Percentiles rank a stretch among this genome's conserved stretches.
These are phyloP conservation scores for Colletotrichum sp. DNA, from an alignment of 2,329 filamentous ascomycete genomes.

Conservation along the genomic window DNA sequence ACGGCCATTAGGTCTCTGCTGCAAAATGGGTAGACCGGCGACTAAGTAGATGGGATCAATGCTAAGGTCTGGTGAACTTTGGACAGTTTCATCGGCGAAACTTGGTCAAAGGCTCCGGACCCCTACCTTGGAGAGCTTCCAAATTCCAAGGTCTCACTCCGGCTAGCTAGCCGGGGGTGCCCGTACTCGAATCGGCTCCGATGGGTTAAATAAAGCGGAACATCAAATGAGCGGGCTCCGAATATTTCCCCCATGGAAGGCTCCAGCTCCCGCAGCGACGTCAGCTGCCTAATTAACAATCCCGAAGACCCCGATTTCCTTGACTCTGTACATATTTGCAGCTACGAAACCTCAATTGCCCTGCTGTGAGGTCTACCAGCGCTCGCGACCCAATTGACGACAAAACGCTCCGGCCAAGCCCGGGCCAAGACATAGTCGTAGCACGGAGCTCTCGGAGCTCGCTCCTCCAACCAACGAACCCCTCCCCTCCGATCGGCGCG, in stretches of 20 bases:
- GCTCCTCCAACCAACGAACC: conserved; percentile 4
- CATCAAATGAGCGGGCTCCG: conserved; percentile 19
- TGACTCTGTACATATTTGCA: neutral
- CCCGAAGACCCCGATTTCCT: neutral
- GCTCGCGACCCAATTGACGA: neutral
- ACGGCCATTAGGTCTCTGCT: neutral
- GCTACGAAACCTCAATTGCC: neutral
- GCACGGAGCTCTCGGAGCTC: conserved; percentile 15
- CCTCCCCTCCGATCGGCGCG: neutral
- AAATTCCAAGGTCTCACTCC: neutral
- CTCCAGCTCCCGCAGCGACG: neutral
- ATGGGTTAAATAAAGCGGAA: conserved; percentile 6
- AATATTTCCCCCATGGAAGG: neutral
- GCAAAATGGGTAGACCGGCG: neutral
- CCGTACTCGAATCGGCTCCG: conserved; percentile 7
- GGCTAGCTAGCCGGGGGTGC: neutral
- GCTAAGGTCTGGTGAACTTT: neutral
- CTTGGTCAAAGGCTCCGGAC: neutral
- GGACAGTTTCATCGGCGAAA: neutral
- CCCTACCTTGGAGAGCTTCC: neutral
- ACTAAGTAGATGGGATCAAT: neutral
- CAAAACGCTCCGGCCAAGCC: neutral
- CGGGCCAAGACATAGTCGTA: conserved; percentile 4
- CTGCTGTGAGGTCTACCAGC: neutral
- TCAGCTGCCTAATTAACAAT: neutral